Percentiles rank a stretch among this genome's conserved stretches.
Evolutionary conservation across 1,284 basidiomycete species (phyloP).

Genomic region (Puccinia polysora): DNA sequence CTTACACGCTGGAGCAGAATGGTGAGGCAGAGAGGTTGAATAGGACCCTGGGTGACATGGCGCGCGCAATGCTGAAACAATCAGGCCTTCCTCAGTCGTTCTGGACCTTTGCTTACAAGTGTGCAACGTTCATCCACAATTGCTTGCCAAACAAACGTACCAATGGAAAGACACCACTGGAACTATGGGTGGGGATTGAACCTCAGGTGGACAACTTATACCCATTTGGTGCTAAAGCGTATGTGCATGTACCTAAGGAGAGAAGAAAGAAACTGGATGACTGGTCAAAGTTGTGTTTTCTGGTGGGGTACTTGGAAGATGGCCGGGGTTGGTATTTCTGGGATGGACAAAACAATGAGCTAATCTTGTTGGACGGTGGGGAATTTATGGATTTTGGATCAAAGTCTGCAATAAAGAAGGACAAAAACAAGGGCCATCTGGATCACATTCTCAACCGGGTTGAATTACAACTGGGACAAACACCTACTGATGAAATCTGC

Average conservation of each 20-base stretch:
- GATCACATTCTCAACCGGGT: too few species aligned
- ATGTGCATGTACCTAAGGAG: neutral
- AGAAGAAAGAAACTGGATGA: neutral
- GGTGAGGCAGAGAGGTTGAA: conserved; percentile 2
- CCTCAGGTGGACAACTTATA: neutral
- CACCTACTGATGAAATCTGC: neutral
- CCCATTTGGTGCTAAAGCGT: neutral
- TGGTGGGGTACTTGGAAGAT: neutral
- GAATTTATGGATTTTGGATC: neutral
- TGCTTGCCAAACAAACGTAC: neutral
- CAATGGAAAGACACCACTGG: neutral
- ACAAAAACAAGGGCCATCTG: neutral
- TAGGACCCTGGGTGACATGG: neutral
- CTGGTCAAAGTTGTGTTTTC: neutral
- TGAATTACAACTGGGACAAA: too few species aligned
- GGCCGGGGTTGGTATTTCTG: neutral
- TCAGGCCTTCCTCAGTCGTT: neutral
- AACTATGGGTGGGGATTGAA: neutral
- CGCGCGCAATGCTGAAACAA: neutral
- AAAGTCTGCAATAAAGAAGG: neutral
- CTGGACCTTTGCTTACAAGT: neutral
- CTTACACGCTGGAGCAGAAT: conserved; percentile 9
- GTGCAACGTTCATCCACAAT: neutral
- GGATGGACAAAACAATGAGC: neutral
- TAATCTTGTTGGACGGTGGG: neutral